Base-by-base conservation (phyloP, 2,329 filamentous ascomycete genomes). In the Escovopsis weberi region DNA sequence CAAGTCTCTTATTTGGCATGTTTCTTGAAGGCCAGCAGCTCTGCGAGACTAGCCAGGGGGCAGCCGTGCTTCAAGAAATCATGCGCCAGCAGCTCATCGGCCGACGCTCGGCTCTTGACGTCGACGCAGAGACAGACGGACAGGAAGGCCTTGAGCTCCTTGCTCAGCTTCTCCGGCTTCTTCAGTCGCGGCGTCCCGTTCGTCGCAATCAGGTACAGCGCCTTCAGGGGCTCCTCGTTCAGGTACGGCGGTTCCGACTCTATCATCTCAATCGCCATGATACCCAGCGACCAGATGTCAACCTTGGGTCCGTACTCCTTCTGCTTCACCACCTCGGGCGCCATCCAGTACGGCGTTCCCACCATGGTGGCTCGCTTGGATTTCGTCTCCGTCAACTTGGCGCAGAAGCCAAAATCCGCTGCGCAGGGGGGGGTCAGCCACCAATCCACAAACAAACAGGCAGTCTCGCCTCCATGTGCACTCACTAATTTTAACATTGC, bases 241-340 rank as follows among this genome's bases (percentile, higher is more conserved):
- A 96, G 76, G 61, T 98, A 98, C 0, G 91, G 91, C 6, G 91
- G 91, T 63, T 98, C 91, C 15, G 86, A 94, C 61, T 98, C 91
- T 57, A 96, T 96, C 91, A 98, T 95, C 65, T 98, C 91, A 56
- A 98, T 96, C 23, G 91, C 89, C 91, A 96, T 98, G 66, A 98
- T 98, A 57, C 91, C 91, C 48, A 98, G 70, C 28, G 88, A 95
- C 91, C 91, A 98, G 58, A 96, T 94, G 59, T 98, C 91, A 48
- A 96, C 91, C 71, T 96, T 96, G 58, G 85, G 84, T 34, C 89
- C 91, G 57, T 98, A 98, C 63, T 95, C 89, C 69, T 96, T 96
- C 62, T 96, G 91, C 69, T 96, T 96, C 59, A 98, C 91, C 37
- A 98, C 91, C 64, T 98, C 91, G 33, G 91, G 91, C 8, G 91